These are phyloP conservation scores for Radiomyces spectabilis DNA, from an alignment of 192 early-diverging fungal genomes.

Conservation along the genomic window DNA sequence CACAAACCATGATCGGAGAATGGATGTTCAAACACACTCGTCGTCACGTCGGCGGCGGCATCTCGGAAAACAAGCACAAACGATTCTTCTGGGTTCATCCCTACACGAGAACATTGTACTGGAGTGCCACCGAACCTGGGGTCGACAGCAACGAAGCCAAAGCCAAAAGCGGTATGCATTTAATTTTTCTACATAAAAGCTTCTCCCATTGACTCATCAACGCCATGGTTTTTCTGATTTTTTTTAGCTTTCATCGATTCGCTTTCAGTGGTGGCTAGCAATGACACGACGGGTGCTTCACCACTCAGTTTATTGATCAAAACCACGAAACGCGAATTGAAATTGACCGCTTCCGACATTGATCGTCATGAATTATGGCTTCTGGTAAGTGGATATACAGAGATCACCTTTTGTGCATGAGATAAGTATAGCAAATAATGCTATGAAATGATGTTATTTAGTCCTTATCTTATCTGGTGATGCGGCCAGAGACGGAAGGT, in stretches of 20 bases:
- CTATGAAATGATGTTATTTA: too few relatives aligned
- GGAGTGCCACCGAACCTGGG: conserved; percentile 61
- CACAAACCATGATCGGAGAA: conserved; percentile 77
- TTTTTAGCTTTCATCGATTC: conserved; percentile 56
- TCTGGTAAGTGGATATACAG: conserved; percentile 32
- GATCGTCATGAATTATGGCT: conserved; percentile 71
- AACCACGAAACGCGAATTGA: conserved; percentile 64
- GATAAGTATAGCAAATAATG: too few relatives aligned
- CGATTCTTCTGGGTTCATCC: conserved; percentile 82
- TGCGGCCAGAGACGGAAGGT: too few relatives aligned
- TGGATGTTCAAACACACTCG: conserved; percentile 70
- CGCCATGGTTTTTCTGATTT: conserved; percentile 13
- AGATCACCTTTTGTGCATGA: too few relatives aligned
- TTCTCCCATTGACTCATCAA: too few relatives aligned
- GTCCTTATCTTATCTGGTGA: too few relatives aligned
- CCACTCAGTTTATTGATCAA: conserved; percentile 57
- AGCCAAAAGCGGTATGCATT: conserved; percentile 42
- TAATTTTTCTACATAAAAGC: too few relatives aligned
- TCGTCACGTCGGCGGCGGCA: conserved; percentile 38
- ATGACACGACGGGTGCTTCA: conserved; percentile 26
- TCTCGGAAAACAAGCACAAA: conserved; percentile 59
- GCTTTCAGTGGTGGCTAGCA: conserved; percentile 47
- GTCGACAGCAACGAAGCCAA: conserved; percentile 35
- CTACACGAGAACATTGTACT: conserved; percentile 71
- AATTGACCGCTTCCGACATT: conserved; percentile 59